Percentiles rank a stretch among this genome's conserved stretches.
Conservation (phyloP, 2,329 filamentous ascomycete genomes). For the Aspergillus transmontanensis region DNA sequence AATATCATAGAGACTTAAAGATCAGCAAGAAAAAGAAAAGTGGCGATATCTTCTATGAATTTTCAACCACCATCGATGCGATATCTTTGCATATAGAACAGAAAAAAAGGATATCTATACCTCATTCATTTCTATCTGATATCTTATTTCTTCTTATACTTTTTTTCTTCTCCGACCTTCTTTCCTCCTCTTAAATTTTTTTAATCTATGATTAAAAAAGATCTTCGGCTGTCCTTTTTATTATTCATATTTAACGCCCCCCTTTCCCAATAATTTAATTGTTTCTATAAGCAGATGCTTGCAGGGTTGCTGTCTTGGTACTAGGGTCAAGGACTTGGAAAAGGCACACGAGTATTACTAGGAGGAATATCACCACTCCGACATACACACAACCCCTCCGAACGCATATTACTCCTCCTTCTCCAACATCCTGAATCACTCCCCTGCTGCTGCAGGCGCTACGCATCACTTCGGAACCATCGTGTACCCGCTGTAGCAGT, state of each 20-base stretch:
- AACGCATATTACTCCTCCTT: slow-evolving; percentile 8
- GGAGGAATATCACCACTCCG: not conserved
- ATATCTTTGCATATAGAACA: slow-evolving; percentile 19
- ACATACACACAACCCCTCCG: not conserved
- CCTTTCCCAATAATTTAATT: not conserved
- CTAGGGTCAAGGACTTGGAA: not conserved
- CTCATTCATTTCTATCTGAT: not conserved
- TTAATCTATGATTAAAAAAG: not conserved
- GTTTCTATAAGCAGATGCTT: not conserved
- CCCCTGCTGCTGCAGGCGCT: slow-evolving; percentile 20
- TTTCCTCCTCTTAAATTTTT: not conserved
- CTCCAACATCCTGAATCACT: slow-evolving; percentile 5
- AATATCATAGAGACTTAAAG: not conserved
- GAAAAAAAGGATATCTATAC: slow-evolving; percentile 2
- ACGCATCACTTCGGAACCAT: slow-evolving; percentile 21
- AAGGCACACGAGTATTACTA: not conserved
- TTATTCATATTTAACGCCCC: not conserved
- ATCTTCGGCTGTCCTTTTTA: not conserved
- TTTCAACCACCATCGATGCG: slow-evolving; percentile 9
- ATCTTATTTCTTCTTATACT: not conserved
- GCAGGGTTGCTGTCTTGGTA: not conserved
- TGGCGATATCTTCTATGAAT: slow-evolving; percentile 16
- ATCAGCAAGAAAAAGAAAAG: slow-evolving; percentile 6
- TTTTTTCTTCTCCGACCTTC: not conserved
- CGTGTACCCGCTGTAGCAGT: slow-evolving; percentile 22